phyloP scores from a whole-genome alignment of 2,329 filamentous ascomycete species.

The Trichoderma lentiforme region DNA sequence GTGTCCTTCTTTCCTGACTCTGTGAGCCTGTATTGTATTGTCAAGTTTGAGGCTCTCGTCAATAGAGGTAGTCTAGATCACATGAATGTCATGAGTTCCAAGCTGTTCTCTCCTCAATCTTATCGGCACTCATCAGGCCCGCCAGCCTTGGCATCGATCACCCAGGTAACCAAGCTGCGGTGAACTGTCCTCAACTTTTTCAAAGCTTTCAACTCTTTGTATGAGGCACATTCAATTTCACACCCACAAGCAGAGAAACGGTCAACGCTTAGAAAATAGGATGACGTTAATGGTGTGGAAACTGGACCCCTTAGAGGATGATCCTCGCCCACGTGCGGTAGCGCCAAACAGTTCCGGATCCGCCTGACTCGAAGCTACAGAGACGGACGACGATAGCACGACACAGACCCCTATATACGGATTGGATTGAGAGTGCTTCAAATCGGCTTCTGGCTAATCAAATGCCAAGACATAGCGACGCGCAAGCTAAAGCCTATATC shows the following conservation, averaged over 20 bases:
- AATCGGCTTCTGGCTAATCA: neutral
- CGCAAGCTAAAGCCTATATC: neutral
- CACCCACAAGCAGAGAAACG: neutral
- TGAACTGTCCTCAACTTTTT: neutral
- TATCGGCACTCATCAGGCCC: neutral
- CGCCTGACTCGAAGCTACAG: neutral
- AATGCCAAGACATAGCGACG: neutral
- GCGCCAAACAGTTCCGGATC: neutral
- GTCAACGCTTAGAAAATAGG: neutral
- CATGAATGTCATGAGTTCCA: neutral
- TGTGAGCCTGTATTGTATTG: neutral
- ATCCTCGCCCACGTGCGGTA: conserved; percentile 5
- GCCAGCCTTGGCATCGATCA: neutral
- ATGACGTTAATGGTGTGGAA: neutral
- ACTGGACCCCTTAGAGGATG: neutral
- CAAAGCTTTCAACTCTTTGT: neutral
- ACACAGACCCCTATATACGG: neutral
- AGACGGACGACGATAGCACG: neutral
- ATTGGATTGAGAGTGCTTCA: neutral
- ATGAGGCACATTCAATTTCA: neutral
- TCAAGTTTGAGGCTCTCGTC: neutral
- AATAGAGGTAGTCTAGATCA: neutral
- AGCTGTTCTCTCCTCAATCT: neutral
- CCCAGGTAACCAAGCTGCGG: neutral
- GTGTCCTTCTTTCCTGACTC: neutral